These are phyloP conservation scores for Solanum pennellii DNA, from an alignment of 257 asterid species.

Conservation along the genomic window DNA sequence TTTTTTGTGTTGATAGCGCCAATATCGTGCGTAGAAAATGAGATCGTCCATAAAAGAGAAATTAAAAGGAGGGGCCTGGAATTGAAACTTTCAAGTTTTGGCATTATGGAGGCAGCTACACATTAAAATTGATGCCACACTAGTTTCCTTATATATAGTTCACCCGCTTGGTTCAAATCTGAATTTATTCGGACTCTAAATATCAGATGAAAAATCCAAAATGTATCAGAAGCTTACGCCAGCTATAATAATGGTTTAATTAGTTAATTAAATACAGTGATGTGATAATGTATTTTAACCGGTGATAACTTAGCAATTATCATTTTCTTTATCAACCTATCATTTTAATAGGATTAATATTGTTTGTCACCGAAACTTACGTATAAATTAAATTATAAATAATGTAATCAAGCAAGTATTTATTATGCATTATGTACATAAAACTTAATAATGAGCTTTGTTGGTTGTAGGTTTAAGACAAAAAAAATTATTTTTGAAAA, in stretches of 20 bases:
- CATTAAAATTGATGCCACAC: neutral
- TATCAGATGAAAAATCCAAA: accelerated
- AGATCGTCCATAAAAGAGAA: neutral
- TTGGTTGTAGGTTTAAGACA: neutral
- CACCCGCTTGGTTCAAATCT: neutral
- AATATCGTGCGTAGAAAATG: neutral
- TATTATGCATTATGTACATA: too few species aligned
- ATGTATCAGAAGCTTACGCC: neutral
- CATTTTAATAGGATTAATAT: neutral
- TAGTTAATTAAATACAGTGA: neutral
- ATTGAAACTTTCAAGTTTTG: neutral
- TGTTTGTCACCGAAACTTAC: neutral
- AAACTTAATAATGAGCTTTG: neutral
- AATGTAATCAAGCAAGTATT: neutral
- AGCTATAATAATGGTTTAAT: neutral
- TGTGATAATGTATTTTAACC: neutral
- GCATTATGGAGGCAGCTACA: conserved; percentile 1
- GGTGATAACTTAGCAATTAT: neutral
- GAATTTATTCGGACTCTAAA: accelerated
- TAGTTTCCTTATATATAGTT: neutral
- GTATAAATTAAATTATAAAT: neutral
- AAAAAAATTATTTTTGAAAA: neutral
- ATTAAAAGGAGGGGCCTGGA: neutral
- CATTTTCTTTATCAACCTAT: neutral
- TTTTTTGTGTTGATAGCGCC: neutral